Base-by-base conservation (phyloP, 306 rosid species). In the Potentilla sterilis region DNA sequence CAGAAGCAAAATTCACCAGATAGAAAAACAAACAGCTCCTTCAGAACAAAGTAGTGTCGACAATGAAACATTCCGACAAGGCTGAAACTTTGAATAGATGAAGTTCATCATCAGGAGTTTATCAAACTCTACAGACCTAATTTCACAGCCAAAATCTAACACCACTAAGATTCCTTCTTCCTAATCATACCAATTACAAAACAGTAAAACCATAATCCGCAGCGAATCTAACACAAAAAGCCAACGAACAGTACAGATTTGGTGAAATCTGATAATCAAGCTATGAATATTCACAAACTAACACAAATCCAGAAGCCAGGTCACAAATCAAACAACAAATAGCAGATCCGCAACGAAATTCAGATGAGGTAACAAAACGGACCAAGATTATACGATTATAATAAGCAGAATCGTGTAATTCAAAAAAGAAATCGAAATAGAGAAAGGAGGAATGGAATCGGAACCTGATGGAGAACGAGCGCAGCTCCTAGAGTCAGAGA, bases 391-490 rank as follows among this genome's bases (percentile, higher is more conserved):
- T 3, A 7, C 13, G 22, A 72, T 55, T 6, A 21, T 10, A n/a
- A 1, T 11, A 34, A 15, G 32, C 61, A 35, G 4, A 18, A 49
- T 15, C 1, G 2, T n/a, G 9, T 13, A 40, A 0, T 0, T 0
- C 2, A 63, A 48, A 0, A 32, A 2, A 1, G 2, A 34, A 14
- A 69, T 7, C 13, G 6, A 8, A 73, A 43, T 0, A 42, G n/a
- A 13, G 32, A 46, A 48, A 15, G n/a, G n/a, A 35, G 8, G 69
- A 7, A 14, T 6, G 7, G 35, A 15, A 32, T 18, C 47, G 28
- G 12, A 10, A 74, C 77, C 77, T 61, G 77, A 18, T 61, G 46
- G 69, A 46, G 37, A 16, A 28, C 69, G 69, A 52, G 24, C 68
- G 69, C 48, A 52, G 76, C 22, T n/a, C 37, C 13, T 14, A 28